Evolutionary conservation across 441 rosid species (phyloP).

Genomic region (Daphne laureola): DNA sequence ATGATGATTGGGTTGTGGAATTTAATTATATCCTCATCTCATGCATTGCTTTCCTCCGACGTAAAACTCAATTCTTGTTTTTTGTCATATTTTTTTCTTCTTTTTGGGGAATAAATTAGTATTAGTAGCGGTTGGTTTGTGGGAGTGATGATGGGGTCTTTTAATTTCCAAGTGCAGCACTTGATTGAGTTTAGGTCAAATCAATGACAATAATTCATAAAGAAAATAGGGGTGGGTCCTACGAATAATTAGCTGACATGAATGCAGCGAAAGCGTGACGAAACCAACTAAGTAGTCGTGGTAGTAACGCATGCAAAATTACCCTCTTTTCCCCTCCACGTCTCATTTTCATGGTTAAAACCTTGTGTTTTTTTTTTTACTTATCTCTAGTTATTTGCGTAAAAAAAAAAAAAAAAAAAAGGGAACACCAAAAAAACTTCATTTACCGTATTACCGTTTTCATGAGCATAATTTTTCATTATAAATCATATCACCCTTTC

Average conservation of each 20-base stretch:
- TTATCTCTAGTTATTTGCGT: too few species aligned
- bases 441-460: too few species aligned
- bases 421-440: too few species aligned
- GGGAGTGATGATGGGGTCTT: conserved; percentile 25
- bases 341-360: conserved; percentile 38
- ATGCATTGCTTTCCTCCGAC: conserved; percentile 91
- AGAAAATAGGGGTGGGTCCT: conserved; percentile 9
- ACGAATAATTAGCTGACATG: conserved; percentile 27
- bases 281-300: conserved; percentile 18
- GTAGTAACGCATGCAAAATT: conserved; percentile 37
- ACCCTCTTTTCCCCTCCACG: conserved; percentile 26
- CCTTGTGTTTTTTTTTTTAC: too few species aligned
- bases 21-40: conserved; percentile 28
- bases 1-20: conserved; percentile 57
- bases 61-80: too few species aligned
- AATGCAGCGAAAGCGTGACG: conserved; percentile 67
- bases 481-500: too few species aligned
- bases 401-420: too few species aligned
- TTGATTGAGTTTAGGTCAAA: conserved; percentile 10
- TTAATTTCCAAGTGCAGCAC: conserved; percentile 43
- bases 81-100: too few species aligned
- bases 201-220: not conserved
- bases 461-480: too few species aligned
- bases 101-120: too few species aligned
- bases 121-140: conserved; percentile 25